Evolutionary conservation across 768 basidiomycete genomes (phyloP).

Genomic region (Roridomyces roridus): DNA sequence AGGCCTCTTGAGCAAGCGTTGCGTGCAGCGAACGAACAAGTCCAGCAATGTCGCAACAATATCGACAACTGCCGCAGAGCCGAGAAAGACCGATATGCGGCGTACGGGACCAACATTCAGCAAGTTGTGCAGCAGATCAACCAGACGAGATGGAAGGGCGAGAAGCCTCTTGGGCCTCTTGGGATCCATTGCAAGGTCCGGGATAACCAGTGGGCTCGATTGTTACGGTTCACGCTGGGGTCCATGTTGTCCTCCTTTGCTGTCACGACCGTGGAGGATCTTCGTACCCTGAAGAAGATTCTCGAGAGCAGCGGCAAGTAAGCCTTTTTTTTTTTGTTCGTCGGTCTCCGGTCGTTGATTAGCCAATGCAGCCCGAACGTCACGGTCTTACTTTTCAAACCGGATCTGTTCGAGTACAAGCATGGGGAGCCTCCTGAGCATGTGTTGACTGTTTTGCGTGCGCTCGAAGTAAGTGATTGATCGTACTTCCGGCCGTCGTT

Average conservation of each 20-base stretch:
- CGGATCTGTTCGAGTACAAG: constrained; percentile 83
- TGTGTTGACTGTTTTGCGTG: constrained; percentile 79
- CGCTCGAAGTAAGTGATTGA: constrained; percentile 68
- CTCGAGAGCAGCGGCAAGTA: constrained; percentile 68
- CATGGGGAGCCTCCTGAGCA: constrained; percentile 69
- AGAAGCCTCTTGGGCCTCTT: constrained; percentile 77
- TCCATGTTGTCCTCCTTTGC: constrained; percentile 70
- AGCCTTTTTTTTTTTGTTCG: constrained; percentile 30
- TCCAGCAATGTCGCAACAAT: constrained; percentile 54
- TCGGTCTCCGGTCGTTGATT: neutral
- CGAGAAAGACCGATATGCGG: constrained; percentile 62
- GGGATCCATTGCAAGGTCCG: constrained; percentile 79
- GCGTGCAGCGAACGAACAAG: constrained; percentile 41
- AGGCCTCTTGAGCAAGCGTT: constrained; percentile 38
- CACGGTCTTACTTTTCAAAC: constrained; percentile 67
- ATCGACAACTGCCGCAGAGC: constrained; percentile 55
- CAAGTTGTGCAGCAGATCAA: constrained; percentile 59
- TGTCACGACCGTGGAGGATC: constrained; percentile 74
- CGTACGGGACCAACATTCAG: constrained; percentile 70
- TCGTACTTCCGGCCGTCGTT: constrained; percentile 9
- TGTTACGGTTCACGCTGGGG: constrained; percentile 72
- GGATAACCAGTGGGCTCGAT: constrained; percentile 68
- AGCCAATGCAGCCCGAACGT: constrained; percentile 44
- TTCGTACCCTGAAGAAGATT: constrained; percentile 59
- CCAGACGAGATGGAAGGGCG: constrained; percentile 64